Conservation (phyloP, 176 grass and related monocot species). For the Pontederia crassipes region DNA sequence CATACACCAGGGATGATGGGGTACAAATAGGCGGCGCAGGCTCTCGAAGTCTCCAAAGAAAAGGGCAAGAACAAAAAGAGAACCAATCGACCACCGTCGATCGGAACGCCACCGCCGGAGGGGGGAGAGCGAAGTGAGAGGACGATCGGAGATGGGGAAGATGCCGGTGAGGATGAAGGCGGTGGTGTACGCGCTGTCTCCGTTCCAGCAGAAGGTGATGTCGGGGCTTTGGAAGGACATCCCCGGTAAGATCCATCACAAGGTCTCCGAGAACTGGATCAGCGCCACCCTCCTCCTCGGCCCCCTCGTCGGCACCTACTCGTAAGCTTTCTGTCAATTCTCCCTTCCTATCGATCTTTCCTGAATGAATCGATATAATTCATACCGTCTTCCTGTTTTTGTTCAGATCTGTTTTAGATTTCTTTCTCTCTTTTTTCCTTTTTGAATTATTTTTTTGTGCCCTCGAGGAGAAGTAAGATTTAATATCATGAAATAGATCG, state of each 20-base stretch:
- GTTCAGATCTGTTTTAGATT: background rate
- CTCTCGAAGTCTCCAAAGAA: too few species aligned
- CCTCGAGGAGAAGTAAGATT: too few species aligned
- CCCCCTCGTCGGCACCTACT: constrained; percentile 78
- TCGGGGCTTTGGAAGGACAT: constrained; percentile 94
- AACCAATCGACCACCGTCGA: too few species aligned
- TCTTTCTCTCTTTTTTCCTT: too few species aligned
- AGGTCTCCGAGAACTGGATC: constrained; percentile 99
- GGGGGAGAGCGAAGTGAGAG: too few species aligned
- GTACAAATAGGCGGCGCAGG: too few species aligned
- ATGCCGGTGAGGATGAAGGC: constrained; percentile 85
- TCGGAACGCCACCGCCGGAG: too few species aligned
- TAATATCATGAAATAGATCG: too few species aligned
- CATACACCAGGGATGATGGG: too few species aligned
- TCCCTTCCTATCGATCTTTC: background rate
- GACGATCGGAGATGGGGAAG: constrained; percentile 55
- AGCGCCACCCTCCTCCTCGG: constrained; percentile 60
- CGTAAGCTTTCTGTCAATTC: constrained; percentile 23
- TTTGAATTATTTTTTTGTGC: too few species aligned
- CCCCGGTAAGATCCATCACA: constrained; percentile 96
- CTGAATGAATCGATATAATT: background rate
- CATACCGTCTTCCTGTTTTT: background rate
- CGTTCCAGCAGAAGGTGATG: constrained; percentile 99
- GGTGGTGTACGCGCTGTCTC: constrained; percentile 87
- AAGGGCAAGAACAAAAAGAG: too few species aligned